These are phyloP conservation scores for Diaporthe nobilis DNA, from an alignment of 2,329 filamentous ascomycete species.

Conservation along the genomic window DNA sequence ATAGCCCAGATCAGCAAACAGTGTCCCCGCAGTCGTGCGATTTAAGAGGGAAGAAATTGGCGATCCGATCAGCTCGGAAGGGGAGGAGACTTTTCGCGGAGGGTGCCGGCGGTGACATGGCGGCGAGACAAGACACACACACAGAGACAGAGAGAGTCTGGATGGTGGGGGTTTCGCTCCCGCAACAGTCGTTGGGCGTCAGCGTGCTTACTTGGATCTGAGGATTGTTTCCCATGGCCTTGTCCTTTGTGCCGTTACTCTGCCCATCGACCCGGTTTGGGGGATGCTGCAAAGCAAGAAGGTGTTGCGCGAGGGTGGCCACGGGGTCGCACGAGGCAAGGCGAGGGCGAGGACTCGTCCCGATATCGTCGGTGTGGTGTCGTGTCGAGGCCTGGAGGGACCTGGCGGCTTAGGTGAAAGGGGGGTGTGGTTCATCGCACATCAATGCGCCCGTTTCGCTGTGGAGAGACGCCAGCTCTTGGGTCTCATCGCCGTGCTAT, in stretches of 20 bases:
- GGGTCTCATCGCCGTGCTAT: not conserved
- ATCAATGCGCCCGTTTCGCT: slow-evolving; percentile 29
- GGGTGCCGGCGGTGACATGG: not conserved
- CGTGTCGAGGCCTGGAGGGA: slow-evolving; percentile 18
- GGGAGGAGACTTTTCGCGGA: not conserved
- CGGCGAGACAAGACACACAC: not conserved
- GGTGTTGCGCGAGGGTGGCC: slow-evolving; percentile 32
- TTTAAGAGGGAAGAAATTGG: not conserved
- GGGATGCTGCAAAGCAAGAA: slow-evolving; percentile 37
- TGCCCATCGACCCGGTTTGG: slow-evolving; percentile 57
- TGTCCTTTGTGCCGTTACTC: slow-evolving; percentile 57
- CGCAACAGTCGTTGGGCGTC: not conserved
- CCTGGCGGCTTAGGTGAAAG: slow-evolving; percentile 17
- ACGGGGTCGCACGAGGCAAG: slow-evolving; percentile 6
- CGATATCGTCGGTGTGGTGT: slow-evolving; percentile 28
- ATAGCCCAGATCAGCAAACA: slow-evolving; percentile 45
- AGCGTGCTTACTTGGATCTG: slow-evolving; percentile 58
- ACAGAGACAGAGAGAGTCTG: not conserved
- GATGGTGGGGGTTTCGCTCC: slow-evolving; percentile 23
- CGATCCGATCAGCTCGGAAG: not conserved
- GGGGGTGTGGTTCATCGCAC: slow-evolving; percentile 22
- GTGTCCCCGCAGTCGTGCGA: not conserved
- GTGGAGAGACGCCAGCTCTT: slow-evolving; percentile 13
- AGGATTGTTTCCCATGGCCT: slow-evolving; percentile 64
- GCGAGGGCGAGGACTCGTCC: slow-evolving; percentile 20